These are phyloP conservation scores for Colletotrichum navitas DNA, from an alignment of 2,329 filamentous ascomycete species.

Conservation along the genomic window DNA sequence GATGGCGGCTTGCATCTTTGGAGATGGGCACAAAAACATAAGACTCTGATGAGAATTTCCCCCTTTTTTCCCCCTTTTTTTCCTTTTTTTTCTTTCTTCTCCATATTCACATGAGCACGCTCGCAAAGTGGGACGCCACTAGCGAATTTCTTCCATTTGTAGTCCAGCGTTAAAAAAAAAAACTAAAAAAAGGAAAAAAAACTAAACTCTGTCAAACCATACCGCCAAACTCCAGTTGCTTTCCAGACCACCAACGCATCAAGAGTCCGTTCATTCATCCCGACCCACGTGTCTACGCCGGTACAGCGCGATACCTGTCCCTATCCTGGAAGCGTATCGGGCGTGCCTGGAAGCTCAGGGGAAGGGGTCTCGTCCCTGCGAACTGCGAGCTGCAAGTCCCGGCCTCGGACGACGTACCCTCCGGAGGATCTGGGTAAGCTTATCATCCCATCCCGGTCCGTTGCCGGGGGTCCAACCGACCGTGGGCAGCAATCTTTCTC, in stretches of 20 bases:
- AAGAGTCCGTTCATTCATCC: neutral
- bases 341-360: neutral
- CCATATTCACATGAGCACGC: neutral
- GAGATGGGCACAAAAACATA: neutral
- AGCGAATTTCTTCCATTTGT: constrained; percentile 9
- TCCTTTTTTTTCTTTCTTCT: neutral
- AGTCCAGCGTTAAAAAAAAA: constrained; percentile 6
- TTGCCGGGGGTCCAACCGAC: neutral
- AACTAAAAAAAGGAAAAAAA: too few relatives aligned
- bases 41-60: neutral
- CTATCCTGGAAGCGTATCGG: neutral
- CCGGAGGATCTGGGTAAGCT: constrained; percentile 31
- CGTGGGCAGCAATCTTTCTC: neutral
- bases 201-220: constrained; percentile 6
- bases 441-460: constrained; percentile 30
- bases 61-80: neutral
- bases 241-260: neutral
- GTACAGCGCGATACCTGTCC: neutral
- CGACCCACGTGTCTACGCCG: neutral
- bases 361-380: neutral
- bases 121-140: constrained; percentile 35
- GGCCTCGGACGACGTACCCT: neutral
- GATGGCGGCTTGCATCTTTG: neutral
- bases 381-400: neutral
- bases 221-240: constrained; percentile 16